Evolutionary conservation across 352 stramenopile species (phyloP), one percentile per base, ranked within the genome.

Genomic region (Globisporangium viniferum): DNA sequence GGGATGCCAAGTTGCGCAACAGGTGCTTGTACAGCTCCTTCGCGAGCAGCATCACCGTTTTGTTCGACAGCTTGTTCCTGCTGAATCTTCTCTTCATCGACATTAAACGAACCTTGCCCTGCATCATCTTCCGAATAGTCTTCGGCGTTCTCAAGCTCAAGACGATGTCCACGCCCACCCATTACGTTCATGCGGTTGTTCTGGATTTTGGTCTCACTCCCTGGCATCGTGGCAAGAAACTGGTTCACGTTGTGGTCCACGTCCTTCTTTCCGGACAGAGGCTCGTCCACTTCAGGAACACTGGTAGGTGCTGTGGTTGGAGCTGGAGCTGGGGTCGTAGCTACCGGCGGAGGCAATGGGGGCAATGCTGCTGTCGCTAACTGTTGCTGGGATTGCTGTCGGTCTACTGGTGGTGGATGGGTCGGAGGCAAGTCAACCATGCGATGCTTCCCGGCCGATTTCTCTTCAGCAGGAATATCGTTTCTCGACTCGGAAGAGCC

Each of bases 171-270:
- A 71, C 94, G 82, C 29, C 94, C 94, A 49, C 94, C 93, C 81
- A 98, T 90, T 10, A 98, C 88, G 49, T 94, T 97, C 66, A 98
- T 95, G 22, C 86, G 74, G 39, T 80, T 85, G 68, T 97, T 97
- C 59, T 92, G 92, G 51, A 98, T 98, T 53, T 93, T 93, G 49
- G 80, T 88, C 77, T 98, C 94, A 48, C 81, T 97, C 36, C 94
- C 90, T 49, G 90, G 93, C 77, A 98, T 89, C 27, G 78, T 86
- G 70, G 87, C 78, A 64, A 97, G 75, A 67, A 93, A 85, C 49
- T 84, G 71, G 78, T 96, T 84, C 74, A 93, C 81, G 48, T 89
- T 73, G 24, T 80, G 68, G 35, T 82, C 79, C 14, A 62, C 72
- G 49, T 78, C 71, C 59, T 83, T 81, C 33, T 78, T 79, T 22